Percentiles rank a stretch among this genome's conserved stretches.
Evolutionary conservation across 495 filamentous ascomycete species (phyloP).

Genomic region (Glutinoglossum americanum): DNA sequence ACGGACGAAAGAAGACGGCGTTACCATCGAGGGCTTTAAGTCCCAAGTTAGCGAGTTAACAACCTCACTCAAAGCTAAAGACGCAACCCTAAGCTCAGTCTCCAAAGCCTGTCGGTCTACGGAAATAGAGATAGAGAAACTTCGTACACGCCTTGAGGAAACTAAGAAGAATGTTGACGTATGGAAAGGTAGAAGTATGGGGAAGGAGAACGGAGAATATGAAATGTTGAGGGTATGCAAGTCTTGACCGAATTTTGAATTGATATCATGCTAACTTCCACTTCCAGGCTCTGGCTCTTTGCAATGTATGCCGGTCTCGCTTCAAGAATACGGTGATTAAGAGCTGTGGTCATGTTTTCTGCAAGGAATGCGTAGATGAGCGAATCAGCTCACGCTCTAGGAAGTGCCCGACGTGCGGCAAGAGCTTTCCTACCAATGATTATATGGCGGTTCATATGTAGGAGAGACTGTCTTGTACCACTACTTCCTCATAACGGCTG

Average conservation of each 20-base stretch:
- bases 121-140: conserved; percentile 51
- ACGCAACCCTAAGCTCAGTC: conserved; percentile 30
- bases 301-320: conserved; percentile 68
- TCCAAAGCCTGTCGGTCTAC: conserved; percentile 41
- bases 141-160: conserved; percentile 49
- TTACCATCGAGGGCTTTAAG: conserved; percentile 48
- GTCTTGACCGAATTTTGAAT: background rate
- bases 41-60: conserved; percentile 57
- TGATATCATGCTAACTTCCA: background rate
- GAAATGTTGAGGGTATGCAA: conserved; percentile 60
- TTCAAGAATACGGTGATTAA: conserved; percentile 89
- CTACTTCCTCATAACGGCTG: background rate
- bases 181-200: conserved; percentile 60
- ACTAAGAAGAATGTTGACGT: conserved; percentile 55
- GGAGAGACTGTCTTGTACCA: background rate
- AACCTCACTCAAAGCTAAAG: conserved; percentile 48
- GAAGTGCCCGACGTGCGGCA: conserved; percentile 85
- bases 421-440: conserved; percentile 74
- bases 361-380: conserved; percentile 70
- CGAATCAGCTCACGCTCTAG: conserved; percentile 68
- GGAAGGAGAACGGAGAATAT: conserved; percentile 61
- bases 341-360: conserved; percentile 93
- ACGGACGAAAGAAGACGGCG: conserved; percentile 40
- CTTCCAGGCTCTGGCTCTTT: conserved; percentile 58
- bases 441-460: conserved; percentile 35